phyloP scores from a whole-genome alignment of 257 asterid species.

The Apocynum venetum region DNA sequence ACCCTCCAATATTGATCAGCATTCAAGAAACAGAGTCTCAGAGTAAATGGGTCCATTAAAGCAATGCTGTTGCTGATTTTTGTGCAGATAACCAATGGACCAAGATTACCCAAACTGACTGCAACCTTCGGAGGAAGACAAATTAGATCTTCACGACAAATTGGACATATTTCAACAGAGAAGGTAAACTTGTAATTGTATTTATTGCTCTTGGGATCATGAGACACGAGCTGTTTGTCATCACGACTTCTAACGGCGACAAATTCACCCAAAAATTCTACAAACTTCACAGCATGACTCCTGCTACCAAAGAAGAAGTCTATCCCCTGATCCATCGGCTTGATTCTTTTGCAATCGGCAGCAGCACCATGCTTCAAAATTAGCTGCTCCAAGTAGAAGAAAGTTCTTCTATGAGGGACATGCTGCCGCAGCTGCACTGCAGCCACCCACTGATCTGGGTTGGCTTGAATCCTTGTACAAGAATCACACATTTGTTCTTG shows the following conservation, averaged over 20 bases:
- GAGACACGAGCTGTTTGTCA: conserved; percentile 33
- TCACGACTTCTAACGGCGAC: conserved; percentile 18
- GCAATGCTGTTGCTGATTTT: conserved; percentile 28
- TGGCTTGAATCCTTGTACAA: conserved; percentile 30
- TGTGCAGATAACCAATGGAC: conserved; percentile 30
- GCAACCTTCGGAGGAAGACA: conserved; percentile 27
- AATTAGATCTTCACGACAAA: conserved; percentile 21
- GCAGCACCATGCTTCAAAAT: conserved; percentile 31
- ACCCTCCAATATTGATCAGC: conserved; percentile 31
- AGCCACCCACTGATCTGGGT: conserved; percentile 39
- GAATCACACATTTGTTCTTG: conserved; percentile 37
- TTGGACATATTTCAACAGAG: too few species aligned
- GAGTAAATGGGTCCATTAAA: conserved; percentile 26
- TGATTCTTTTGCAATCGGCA: conserved; percentile 25
- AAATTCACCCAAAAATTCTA: conserved; percentile 31
- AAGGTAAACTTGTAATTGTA: conserved; percentile 19
- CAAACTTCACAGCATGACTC: conserved; percentile 30
- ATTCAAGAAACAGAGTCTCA: conserved; percentile 26
- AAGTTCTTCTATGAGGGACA: too few species aligned
- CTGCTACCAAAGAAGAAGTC: conserved; percentile 30
- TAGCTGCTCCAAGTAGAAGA: too few species aligned
- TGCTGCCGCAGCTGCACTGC: too few species aligned
- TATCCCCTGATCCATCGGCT: conserved; percentile 30
- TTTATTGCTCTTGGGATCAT: conserved; percentile 28
- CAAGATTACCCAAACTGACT: conserved; percentile 24